Percentiles rank a stretch among this genome's conserved stretches.
These are phyloP conservation scores for Leishmania gerbilli DNA, from an alignment of 208 protist genomes.

Conservation along the genomic window DNA sequence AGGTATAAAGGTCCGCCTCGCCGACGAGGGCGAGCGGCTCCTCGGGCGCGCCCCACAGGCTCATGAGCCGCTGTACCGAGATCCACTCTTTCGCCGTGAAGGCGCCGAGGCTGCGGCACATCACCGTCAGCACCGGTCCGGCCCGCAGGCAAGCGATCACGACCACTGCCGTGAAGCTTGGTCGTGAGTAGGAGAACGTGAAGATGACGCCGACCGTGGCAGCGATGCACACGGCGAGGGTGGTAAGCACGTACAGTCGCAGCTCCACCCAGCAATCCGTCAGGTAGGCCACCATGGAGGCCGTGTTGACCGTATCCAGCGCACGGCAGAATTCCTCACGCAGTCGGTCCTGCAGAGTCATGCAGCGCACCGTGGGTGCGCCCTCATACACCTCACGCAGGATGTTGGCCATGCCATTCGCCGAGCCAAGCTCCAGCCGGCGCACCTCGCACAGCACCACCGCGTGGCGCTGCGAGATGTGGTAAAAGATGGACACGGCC, in stretches of 20 bases:
- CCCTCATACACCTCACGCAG: slow-evolving; percentile 61
- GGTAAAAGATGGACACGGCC: slow-evolving; percentile 41
- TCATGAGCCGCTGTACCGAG: slow-evolving; percentile 54
- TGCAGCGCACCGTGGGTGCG: slow-evolving; percentile 54
- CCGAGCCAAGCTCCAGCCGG: slow-evolving; percentile 52
- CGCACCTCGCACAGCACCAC: slow-evolving; percentile 56
- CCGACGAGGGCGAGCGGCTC: slow-evolving; percentile 45
- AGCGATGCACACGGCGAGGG: slow-evolving; percentile 41
- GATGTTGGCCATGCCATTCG: slow-evolving; percentile 48
- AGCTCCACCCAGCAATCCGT: slow-evolving; percentile 64
- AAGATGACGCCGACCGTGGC: slow-evolving; percentile 60
- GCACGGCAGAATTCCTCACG: slow-evolving; percentile 73
- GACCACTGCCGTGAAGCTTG: slow-evolving; percentile 53
- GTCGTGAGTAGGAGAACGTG: slow-evolving; percentile 32
- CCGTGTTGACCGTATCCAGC: slow-evolving; percentile 66
- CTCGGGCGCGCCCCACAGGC: slow-evolving; percentile 48
- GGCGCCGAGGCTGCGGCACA: slow-evolving; percentile 39
- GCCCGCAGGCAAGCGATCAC: slow-evolving; percentile 47
- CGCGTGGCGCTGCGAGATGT: slow-evolving; percentile 48
- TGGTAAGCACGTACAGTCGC: slow-evolving; percentile 48
- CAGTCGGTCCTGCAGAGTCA: slow-evolving; percentile 56
- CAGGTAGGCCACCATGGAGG: slow-evolving; percentile 54
- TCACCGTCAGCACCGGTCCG: slow-evolving; percentile 37
- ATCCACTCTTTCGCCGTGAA: slow-evolving; percentile 58
- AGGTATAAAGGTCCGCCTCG: slow-evolving; percentile 29